Conservation (phyloP, 352 stramenopile species). For the Globisporangium orthogonon region DNA sequence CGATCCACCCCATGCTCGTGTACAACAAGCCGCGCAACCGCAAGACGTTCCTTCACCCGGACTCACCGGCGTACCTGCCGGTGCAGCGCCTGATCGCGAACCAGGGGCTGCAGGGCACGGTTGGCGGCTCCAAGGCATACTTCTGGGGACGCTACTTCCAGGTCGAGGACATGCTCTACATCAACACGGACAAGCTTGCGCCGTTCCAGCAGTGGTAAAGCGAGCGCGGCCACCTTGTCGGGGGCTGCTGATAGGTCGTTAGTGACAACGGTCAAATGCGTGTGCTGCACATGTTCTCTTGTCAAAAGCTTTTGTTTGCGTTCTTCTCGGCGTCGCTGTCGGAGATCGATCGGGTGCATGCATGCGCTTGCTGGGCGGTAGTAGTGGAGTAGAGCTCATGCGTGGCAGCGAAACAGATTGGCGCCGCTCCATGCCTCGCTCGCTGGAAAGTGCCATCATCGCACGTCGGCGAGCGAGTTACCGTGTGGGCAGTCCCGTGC, state of each 20-base stretch:
- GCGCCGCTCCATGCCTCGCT: no score
- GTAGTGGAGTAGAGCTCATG: no score
- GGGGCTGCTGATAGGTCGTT: no score
- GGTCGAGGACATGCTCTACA: constrained; percentile 80
- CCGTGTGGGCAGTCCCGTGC: constrained; percentile 63
- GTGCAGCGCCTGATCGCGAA: constrained; percentile 57
- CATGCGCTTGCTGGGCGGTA: no score
- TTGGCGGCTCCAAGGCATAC: constrained; percentile 78
- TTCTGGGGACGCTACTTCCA: constrained; percentile 86
- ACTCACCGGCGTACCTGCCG: constrained; percentile 67
- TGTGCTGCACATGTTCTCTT: no score
- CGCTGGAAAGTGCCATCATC: background rate
- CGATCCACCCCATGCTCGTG: constrained; percentile 78
- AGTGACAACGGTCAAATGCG: no score
- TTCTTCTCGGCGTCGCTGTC: no score
- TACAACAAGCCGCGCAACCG: constrained; percentile 85
- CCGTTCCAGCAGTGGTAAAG: constrained; percentile 73
- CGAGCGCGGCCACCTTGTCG: background rate
- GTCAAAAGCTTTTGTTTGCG: no score
- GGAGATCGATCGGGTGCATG: no score
- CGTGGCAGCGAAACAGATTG: no score
- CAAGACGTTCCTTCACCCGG: constrained; percentile 84
- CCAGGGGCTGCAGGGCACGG: constrained; percentile 46
- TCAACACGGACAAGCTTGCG: constrained; percentile 80
- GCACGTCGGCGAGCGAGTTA: constrained; percentile 17